phyloP scores from a whole-genome alignment of 306 rosid genomes.

The Acacia melanoxylon region DNA sequence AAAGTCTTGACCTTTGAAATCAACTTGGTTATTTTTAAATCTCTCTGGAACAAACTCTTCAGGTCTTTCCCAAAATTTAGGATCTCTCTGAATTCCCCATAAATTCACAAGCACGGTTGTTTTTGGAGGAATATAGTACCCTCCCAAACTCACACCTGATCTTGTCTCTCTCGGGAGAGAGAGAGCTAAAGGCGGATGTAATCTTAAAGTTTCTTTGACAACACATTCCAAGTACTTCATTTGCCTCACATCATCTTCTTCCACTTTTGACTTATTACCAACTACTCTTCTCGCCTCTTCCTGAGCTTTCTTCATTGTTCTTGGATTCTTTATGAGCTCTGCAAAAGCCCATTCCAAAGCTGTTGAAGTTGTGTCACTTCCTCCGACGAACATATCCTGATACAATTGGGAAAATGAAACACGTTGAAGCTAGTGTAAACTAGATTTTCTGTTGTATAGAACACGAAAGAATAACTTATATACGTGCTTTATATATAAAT shows the following conservation, averaged over 20 bases:
- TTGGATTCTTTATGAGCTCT: not conserved
- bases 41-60: not conserved
- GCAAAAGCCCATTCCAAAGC: slow-evolving; percentile 9
- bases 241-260: slow-evolving; percentile 27
- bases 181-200: slow-evolving; percentile 46
- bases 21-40: not conserved
- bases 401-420: not conserved
- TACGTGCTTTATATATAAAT: no score
- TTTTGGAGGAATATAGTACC: slow-evolving; percentile 32
- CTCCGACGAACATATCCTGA: slow-evolving; percentile 21
- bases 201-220: slow-evolving; percentile 12
- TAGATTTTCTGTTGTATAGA: not conserved
- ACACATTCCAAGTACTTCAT: slow-evolving; percentile 52
- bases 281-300: slow-evolving; percentile 44
- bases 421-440: not conserved
- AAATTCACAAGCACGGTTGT: slow-evolving; percentile 34
- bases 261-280: slow-evolving; percentile 19
- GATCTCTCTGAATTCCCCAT: slow-evolving; percentile 29
- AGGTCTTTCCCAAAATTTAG: not conserved
- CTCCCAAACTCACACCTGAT: slow-evolving; percentile 4
- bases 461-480: no score
- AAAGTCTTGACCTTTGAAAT: not conserved
- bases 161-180: slow-evolving; percentile 35
- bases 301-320: slow-evolving; percentile 29
- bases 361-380: slow-evolving; percentile 6